Evolutionary conservation across 495 filamentous ascomycete species (phyloP).

Genomic region (Staphylotrichum tortipilum): DNA sequence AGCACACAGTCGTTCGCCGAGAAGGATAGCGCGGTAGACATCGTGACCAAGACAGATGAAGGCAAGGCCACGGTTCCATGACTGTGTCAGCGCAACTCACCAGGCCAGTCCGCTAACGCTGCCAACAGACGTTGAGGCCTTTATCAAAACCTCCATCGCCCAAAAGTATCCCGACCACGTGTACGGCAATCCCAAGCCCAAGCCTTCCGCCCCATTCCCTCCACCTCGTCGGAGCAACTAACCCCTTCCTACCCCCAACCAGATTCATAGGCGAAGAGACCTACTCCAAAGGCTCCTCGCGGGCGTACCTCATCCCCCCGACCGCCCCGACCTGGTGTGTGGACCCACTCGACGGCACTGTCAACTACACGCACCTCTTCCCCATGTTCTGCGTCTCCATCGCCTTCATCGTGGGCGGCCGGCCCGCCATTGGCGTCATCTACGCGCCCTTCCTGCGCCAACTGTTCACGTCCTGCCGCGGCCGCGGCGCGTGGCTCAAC

Average conservation of each 20-base stretch:
- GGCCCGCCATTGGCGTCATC: slow-evolving; percentile 56
- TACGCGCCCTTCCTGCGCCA: slow-evolving; percentile 56
- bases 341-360: slow-evolving; percentile 62
- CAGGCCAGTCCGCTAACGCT: neutral
- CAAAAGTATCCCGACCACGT: slow-evolving; percentile 52
- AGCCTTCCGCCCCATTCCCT: neutral
- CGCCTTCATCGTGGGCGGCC: slow-evolving; percentile 47
- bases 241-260: neutral
- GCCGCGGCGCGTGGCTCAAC: slow-evolving; percentile 59
- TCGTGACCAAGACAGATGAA: slow-evolving; percentile 64
- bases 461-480: slow-evolving; percentile 52
- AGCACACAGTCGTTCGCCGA: slow-evolving; percentile 26
- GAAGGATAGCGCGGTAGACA: slow-evolving; percentile 63
- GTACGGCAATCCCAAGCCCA: slow-evolving; percentile 29
- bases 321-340: slow-evolving; percentile 57
- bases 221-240: neutral
- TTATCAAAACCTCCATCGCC: slow-evolving; percentile 49
- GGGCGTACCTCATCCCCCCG: slow-evolving; percentile 51
- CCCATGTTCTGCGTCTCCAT: slow-evolving; percentile 68
- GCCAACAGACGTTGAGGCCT: slow-evolving; percentile 55
- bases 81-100: no score
- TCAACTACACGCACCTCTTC: slow-evolving; percentile 65
- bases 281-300: slow-evolving; percentile 50
- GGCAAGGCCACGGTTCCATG: slow-evolving; percentile 33
- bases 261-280: slow-evolving; percentile 66